These are phyloP conservation scores for Spiraea crenata DNA, from an alignment of 331 rosid species.

Conservation along the genomic window DNA sequence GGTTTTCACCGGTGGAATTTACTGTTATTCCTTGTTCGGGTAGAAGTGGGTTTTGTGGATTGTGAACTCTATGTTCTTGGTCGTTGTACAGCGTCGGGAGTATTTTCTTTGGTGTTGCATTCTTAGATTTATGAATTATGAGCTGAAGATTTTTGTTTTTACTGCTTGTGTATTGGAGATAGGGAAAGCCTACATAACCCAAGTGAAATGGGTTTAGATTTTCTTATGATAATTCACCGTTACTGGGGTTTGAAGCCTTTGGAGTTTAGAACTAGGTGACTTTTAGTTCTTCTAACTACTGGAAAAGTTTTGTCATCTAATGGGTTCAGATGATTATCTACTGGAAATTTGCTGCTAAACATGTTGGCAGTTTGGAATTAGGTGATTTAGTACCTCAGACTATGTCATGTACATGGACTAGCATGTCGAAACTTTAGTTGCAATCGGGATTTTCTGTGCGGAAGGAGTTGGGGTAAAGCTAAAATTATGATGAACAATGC, in stretches of 20 bases:
- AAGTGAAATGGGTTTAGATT: not conserved
- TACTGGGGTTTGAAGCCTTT: slow-evolving; percentile 14
- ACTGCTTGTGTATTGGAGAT: not conserved
- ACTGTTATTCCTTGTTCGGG: not conserved
- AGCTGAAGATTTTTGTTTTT: not conserved
- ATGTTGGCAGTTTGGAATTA: not conserved
- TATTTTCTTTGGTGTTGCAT: not conserved
- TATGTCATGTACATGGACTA: not conserved
- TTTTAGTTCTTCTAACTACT: no score
- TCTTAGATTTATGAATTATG: slow-evolving; percentile 9
- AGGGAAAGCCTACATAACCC: not conserved
- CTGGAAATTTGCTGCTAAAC: not conserved
- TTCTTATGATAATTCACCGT: not conserved
- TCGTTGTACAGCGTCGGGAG: not conserved
- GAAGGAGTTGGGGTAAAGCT: not conserved
- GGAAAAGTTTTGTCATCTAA: no score
- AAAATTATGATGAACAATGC: not conserved
- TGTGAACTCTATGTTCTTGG: not conserved
- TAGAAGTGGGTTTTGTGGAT: not conserved
- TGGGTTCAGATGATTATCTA: no score
- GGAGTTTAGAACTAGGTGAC: no score
- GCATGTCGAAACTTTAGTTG: not conserved
- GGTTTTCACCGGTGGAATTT: not conserved
- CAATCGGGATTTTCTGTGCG: not conserved
- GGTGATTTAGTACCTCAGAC: not conserved